Evolutionary conservation across 225 moss, liverwort and hornwort genomes (phyloP).

Genomic region (Pseudoscleropodium purum): DNA sequence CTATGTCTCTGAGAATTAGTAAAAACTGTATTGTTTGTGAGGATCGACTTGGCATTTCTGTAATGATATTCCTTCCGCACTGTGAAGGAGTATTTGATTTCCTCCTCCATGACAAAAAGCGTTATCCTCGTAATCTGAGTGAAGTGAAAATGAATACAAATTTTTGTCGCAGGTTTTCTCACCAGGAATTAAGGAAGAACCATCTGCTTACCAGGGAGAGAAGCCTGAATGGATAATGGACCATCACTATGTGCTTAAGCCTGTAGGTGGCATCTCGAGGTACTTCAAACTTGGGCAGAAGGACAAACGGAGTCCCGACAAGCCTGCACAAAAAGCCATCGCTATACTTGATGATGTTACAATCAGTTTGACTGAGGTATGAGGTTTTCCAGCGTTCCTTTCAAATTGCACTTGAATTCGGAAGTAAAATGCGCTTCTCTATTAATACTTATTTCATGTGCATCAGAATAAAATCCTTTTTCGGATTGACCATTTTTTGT

Average conservation of each 20-base stretch:
- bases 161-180: slow-evolving; percentile 46
- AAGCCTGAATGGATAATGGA: slow-evolving; percentile 23
- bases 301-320: slow-evolving; percentile 58
- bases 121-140: slow-evolving; percentile 10
- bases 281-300: slow-evolving; percentile 88
- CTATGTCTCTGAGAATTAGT: neutral
- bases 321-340: slow-evolving; percentile 69
- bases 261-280: slow-evolving; percentile 71
- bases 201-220: slow-evolving; percentile 19
- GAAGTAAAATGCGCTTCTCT: neutral
- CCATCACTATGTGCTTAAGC: slow-evolving; percentile 75
- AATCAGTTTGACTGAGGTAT: slow-evolving; percentile 79
- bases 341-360: slow-evolving; percentile 75
- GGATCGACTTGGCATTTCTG: neutral
- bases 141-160: slow-evolving; percentile 31
- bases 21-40: neutral
- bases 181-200: slow-evolving; percentile 61
- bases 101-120: neutral
- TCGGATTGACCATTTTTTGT: neutral
- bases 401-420: neutral
- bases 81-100: neutral
- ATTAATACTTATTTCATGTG: neutral
- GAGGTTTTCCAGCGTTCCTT: neutral
- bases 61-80: neutral
- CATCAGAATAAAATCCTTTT: neutral